Evolutionary conservation across 345 rosid species (phyloP).

Genomic region (Pugionium cornutum): DNA sequence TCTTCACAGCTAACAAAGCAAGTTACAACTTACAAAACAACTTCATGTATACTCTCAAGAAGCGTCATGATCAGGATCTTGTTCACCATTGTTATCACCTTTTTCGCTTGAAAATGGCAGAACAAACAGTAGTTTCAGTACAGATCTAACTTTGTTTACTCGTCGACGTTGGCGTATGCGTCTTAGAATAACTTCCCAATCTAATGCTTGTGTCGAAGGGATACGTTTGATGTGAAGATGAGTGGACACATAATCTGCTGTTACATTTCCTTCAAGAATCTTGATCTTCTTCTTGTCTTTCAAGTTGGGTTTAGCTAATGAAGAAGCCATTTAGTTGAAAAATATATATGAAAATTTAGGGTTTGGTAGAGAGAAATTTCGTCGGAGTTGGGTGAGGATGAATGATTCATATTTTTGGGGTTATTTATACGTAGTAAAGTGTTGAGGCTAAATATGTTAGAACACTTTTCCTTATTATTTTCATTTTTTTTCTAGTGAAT

Average conservation of each 20-base stretch:
- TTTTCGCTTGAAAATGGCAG: slow-evolving; percentile 15
- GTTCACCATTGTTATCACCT: neutral
- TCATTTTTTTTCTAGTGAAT: no score
- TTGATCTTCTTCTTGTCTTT: slow-evolving; percentile 26
- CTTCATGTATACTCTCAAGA: neutral
- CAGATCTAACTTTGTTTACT: slow-evolving; percentile 27
- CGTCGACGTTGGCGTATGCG: slow-evolving; percentile 33
- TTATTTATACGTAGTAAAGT: slow-evolving; percentile 15
- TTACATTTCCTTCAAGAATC: slow-evolving; percentile 17
- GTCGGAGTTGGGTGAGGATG: neutral
- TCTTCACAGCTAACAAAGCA: no score
- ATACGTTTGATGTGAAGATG: slow-evolving; percentile 29
- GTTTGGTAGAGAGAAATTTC: neutral
- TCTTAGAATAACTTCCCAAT: slow-evolving; percentile 28
- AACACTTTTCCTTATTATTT: no score
- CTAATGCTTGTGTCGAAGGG: slow-evolving; percentile 32
- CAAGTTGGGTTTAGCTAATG: slow-evolving; percentile 30
- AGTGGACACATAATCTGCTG: slow-evolving; percentile 22
- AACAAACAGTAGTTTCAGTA: slow-evolving; percentile 28
- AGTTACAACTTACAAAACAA: no score
- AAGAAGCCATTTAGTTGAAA: slow-evolving; percentile 17
- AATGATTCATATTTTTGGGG: neutral
- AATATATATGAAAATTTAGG: neutral
- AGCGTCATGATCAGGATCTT: slow-evolving; percentile 24
- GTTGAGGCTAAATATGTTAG: neutral